Conservation (phyloP, 257 asterid genomes). For the Solanum stenotomum region DNA sequence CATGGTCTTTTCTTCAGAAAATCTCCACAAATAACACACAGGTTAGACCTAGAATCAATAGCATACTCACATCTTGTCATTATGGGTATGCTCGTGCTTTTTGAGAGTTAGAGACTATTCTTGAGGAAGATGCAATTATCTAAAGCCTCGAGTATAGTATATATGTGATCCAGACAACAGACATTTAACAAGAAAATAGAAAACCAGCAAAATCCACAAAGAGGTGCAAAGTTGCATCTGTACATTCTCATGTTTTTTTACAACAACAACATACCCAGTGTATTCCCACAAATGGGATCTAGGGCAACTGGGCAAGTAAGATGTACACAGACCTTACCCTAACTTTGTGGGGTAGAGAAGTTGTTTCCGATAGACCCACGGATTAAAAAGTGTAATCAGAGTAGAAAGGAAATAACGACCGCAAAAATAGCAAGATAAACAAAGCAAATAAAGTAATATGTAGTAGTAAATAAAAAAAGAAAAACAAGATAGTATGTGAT, state of each 20-base stretch:
- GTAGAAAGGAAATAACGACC: not conserved
- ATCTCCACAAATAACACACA: not conserved
- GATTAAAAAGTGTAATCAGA: not conserved
- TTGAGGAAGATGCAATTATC: not conserved
- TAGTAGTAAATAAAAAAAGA: not conserved
- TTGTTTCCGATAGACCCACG: not conserved
- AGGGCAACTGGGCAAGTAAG: not conserved
- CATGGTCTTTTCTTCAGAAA: not conserved
- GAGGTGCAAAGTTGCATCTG: not conserved
- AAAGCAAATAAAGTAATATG: not conserved
- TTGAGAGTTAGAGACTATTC: not conserved
- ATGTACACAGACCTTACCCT: not conserved
- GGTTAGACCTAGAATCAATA: not conserved
- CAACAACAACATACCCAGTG: not conserved
- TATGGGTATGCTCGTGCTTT: not conserved
- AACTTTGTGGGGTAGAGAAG: not conserved
- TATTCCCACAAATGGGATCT: not conserved
- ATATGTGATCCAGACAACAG: not conserved
- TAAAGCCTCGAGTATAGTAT: not conserved
- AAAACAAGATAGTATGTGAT: not conserved
- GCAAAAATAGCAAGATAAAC: not conserved
- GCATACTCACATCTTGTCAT: not conserved
- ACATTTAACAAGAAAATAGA: not conserved
- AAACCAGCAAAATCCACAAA: not conserved
- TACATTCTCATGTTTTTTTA: not conserved